Evolutionary conservation across 148 eudicot species (phyloP).

Genomic region (Bassia scoparia): DNA sequence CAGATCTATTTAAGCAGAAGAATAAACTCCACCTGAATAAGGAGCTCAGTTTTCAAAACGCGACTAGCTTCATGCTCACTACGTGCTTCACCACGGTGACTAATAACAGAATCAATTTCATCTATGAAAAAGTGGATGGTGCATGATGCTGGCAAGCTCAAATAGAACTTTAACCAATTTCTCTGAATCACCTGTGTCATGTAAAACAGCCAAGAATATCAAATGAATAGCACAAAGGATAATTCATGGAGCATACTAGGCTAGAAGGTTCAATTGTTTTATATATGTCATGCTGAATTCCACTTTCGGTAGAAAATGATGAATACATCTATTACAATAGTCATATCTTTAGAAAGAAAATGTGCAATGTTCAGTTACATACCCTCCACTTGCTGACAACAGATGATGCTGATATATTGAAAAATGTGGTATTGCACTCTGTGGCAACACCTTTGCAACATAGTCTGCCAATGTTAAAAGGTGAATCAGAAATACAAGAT

Average conservation of each 20-base stretch:
- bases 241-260: neutral
- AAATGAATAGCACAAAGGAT: neutral
- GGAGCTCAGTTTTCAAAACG: slow-evolving; percentile 91
- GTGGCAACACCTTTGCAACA: slow-evolving; percentile 99
- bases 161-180: slow-evolving; percentile 86
- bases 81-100: slow-evolving; percentile 97
- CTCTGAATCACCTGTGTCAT: slow-evolving; percentile 81
- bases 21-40: slow-evolving; percentile 69
- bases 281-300: too few relatives aligned
- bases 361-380: slow-evolving; percentile 21
- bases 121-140: slow-evolving; percentile 95
- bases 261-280: neutral
- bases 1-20: too few relatives aligned
- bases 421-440: slow-evolving; percentile 97
- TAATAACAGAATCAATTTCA: slow-evolving; percentile 96
- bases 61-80: slow-evolving; percentile 99
- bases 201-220: neutral
- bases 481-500: slow-evolving; percentile 8
- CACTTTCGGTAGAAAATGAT: too few relatives aligned
- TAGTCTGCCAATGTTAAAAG: slow-evolving; percentile 57
- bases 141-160: slow-evolving; percentile 99
- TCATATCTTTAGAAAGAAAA: neutral
- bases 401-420: slow-evolving; percentile 98
- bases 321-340: neutral
- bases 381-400: slow-evolving; percentile 99